Conservation (phyloP, 805 yeast genomes). For the Saccharomycopsis sp. region DNA sequence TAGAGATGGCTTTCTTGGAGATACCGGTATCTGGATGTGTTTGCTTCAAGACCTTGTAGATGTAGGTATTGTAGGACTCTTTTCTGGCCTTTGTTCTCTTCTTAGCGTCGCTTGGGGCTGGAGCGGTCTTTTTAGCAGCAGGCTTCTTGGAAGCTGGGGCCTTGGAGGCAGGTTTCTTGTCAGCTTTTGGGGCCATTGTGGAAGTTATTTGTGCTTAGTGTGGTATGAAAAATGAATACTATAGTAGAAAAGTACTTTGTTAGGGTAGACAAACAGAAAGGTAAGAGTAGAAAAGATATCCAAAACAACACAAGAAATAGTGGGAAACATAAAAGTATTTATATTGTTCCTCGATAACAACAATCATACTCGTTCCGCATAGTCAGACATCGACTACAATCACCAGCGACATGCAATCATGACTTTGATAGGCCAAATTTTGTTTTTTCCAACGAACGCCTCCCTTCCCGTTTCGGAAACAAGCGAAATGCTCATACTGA, state of each 20-base stretch:
- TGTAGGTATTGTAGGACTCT: conserved; percentile 97
- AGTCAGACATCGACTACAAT: not conserved
- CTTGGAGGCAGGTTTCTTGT: conserved; percentile 78
- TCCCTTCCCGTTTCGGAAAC: not conserved
- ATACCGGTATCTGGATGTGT: conserved; percentile 99
- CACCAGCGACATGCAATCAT: too few species aligned
- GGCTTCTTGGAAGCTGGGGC: conserved; percentile 96
- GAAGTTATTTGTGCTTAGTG: conserved; percentile 17
- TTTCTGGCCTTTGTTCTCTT: conserved; percentile 94
- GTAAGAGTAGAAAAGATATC: too few species aligned
- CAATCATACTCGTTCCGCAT: not conserved
- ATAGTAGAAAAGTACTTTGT: not conserved
- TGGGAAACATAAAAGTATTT: not conserved
- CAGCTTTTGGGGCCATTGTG: conserved; percentile 62
- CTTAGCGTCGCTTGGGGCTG: conserved; percentile 53
- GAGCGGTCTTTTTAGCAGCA: conserved; percentile 86
- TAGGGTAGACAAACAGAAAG: not conserved
- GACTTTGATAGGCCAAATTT: not conserved
- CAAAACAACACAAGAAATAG: not conserved
- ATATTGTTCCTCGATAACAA: not conserved
- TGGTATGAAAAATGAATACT: not conserved
- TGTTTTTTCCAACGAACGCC: not conserved
- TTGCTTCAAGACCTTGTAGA: conserved; percentile 97
- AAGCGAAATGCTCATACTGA: not conserved
- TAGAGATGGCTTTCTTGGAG: conserved; percentile 97